These are phyloP conservation scores for Podospora sp. DNA, from an alignment of 495 filamentous ascomycete species.

Conservation along the genomic window DNA sequence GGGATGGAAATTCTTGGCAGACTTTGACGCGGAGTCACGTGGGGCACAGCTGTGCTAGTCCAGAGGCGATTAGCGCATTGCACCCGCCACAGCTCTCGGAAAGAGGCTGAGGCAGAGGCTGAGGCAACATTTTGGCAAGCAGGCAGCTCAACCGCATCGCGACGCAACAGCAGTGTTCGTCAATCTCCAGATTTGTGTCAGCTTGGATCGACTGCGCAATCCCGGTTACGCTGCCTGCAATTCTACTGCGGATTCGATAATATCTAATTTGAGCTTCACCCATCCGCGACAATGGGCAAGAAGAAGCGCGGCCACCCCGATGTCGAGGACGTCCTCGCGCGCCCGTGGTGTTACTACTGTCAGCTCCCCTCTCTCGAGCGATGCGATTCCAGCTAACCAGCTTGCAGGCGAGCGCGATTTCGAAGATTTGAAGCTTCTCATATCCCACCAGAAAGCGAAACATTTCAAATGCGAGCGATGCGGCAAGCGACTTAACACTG, in stretches of 20 bases:
- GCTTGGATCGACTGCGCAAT: background rate
- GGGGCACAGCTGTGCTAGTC: background rate
- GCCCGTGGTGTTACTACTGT: slow-evolving; percentile 99
- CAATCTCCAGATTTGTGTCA: background rate
- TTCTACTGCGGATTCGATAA: background rate
- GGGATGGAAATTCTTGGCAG: too few species aligned
- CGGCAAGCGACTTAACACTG: slow-evolving; percentile 84
- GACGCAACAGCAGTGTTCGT: background rate
- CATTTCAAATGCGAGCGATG: slow-evolving; percentile 97
- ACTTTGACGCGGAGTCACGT: background rate
- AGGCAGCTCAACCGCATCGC: background rate
- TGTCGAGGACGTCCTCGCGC: slow-evolving; percentile 80
- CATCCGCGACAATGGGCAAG: slow-evolving; percentile 67
- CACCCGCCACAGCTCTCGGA: background rate
- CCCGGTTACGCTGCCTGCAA: background rate
- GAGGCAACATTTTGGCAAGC: slow-evolving; percentile 16
- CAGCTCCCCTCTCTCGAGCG: slow-evolving; percentile 21
- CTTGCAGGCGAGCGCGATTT: slow-evolving; percentile 82
- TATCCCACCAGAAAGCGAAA: slow-evolving; percentile 96
- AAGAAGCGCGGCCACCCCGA: slow-evolving; percentile 83
- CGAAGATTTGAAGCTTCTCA: slow-evolving; percentile 93
- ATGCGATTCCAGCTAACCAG: slow-evolving; percentile 29
- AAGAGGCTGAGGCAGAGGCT: slow-evolving; percentile 15
- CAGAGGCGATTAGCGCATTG: background rate
- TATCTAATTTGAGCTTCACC: background rate